Base-by-base conservation (phyloP, 768 basidiomycete species). In the Lactarius hatsudake region DNA sequence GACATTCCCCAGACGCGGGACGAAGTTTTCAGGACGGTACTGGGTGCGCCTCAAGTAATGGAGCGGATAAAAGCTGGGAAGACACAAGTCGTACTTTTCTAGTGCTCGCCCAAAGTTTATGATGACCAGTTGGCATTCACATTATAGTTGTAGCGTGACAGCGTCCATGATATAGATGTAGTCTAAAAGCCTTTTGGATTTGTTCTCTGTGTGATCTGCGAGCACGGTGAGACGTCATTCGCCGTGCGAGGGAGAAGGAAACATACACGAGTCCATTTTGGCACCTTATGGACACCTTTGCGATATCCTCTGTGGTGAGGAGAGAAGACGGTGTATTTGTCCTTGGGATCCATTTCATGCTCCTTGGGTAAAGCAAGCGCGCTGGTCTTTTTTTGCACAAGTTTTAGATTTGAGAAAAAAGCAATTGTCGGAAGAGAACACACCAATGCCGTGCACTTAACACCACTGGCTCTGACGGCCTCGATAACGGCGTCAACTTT, bases 251-350 rank as follows among this genome's bases (percentile, higher is more conserved):
- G 36, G 26, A 28, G 1, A 30, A 17, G 3, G 18, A 32, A 32
- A 79, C 90, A 67, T 71, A 96, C 95, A 78, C 93, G 84, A 59
- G 96, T 97, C 87, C 90, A 98, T 75, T 97, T 96, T n/a, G 96
- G 96, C 32, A 96, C 91, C 74, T 96, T 96, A 79, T 98, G 96
- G 59, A 97, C 94, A 30, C 93, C 91, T 73, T 98, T 98, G 54
- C 96, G 81, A 77, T 96, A 99, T 7, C 92, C 90, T 65, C 77
- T 81, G 1, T 80, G 79, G 48, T 84, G 86, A 5, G 85, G 81
- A 45, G 84, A 86, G 78, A 95, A 98, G 23, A 91, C 86, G 4
- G 96, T 97, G 80, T 98, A 99, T 78, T 99, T 99, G 81, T 98
- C 96, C 73, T 83, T 86, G 1, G 96, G 80, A 13, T 80, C 83